Base-by-base conservation (phyloP, 805 yeast species). In the Ogataea degrootiae region DNA sequence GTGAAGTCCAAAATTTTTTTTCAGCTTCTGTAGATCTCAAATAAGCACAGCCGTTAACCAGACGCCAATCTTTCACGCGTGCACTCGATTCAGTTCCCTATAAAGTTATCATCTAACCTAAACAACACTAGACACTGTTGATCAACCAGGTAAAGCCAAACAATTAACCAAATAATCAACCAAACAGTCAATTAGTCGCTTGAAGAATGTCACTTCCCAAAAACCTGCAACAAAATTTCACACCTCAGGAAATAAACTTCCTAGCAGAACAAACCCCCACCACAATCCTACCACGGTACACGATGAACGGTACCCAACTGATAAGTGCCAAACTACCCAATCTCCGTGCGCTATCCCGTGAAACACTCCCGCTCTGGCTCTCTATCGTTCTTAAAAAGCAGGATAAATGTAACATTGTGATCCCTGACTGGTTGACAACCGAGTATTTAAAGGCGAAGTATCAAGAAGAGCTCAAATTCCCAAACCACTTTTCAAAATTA, bases 331-430 rank as follows among this genome's bases (percentile, higher is more conserved):
- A 69, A 38, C 60, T 81, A 29, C 90, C 92, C 0, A 69, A 73
- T 7, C 67, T 88, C 34, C 65, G 77, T 40, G 88, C 95, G 0
- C 74, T 86, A 77, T 76, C 84, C 50, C 74, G 91, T 44, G 77
- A 75, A 17, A 71, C 77, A 41, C 81, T 94, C 0, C 96, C 97
- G 0, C 53, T 92, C 2, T 94, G 98, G 98, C 70, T 87, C 19
- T 98, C 97, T 0, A 62, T 91, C 7, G 69, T 91, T 19, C 70
- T 94, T 43, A 89, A 88, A 59, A 81, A 83, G 41, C 98, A 94
- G 63, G 84, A 82, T 41, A 84, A 90, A 58, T 89, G 97, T 66
- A 85, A 83, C 52, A 81, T 94, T 3, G 82, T 88, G 8, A 84
- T 90, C 14, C 99, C 99, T 0, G 74, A 71, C 1, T 94, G 99